These are phyloP conservation scores for Sugiyamaella sp. DNA, from an alignment of 1,139 yeast genomes.

Conservation along the genomic window DNA sequence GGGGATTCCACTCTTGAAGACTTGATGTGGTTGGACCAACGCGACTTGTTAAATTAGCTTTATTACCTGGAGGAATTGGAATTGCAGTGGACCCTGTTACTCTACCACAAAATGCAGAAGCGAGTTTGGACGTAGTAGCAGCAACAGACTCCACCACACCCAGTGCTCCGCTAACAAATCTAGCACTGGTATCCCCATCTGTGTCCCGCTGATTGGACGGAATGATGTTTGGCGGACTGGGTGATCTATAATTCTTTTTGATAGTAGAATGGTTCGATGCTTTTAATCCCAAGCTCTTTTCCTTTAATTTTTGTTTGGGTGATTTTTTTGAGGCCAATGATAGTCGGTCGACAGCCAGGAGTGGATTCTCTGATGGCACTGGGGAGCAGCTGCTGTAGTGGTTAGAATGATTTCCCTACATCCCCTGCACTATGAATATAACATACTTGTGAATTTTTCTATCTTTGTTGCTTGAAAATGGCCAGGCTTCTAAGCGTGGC, in stretches of 20 bases:
- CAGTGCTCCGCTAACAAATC: slow-evolving; percentile 1
- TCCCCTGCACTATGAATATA: too few species aligned
- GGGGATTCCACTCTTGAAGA: slow-evolving; percentile 20
- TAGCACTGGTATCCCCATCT: not conserved
- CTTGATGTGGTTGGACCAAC: not conserved
- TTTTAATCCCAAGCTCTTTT: too few species aligned
- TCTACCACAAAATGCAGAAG: slow-evolving; percentile 8
- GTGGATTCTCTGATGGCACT: too few species aligned
- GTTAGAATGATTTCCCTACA: too few species aligned
- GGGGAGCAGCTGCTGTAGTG: too few species aligned
- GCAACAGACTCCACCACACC: slow-evolving; percentile 13
- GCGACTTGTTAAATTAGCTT: not conserved
- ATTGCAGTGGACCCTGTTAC: not conserved
- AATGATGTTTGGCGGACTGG: not conserved
- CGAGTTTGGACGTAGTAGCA: slow-evolving; percentile 12
- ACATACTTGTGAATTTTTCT: slow-evolving; percentile 7
- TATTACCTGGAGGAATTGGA: not conserved
- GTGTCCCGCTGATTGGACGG: not conserved
- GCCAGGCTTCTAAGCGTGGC: slow-evolving; percentile 4
- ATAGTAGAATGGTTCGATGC: not conserved
- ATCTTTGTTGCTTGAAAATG: not conserved
- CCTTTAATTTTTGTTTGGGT: not conserved
- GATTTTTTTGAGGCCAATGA: too few species aligned
- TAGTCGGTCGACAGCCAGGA: too few species aligned
- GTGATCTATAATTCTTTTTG: not conserved